Percentiles rank a stretch among this genome's conserved stretches.
phyloP scores from a whole-genome alignment of 306 rosid genomes.

The Fragaria nilgerrensis region DNA sequence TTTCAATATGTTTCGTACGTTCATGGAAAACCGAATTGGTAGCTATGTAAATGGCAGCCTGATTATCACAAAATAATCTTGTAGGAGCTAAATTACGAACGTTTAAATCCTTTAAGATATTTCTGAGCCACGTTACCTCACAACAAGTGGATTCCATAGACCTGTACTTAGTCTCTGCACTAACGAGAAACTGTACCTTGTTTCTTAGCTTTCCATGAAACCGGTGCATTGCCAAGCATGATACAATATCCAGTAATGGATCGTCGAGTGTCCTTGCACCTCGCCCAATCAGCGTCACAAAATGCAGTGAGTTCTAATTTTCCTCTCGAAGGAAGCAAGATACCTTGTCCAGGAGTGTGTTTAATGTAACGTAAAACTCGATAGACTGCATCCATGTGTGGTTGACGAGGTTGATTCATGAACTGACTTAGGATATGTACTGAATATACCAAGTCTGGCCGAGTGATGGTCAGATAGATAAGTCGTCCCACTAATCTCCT shows the following conservation, averaged over 20 bases:
- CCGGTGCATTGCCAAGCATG: neutral
- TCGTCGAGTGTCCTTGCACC: neutral
- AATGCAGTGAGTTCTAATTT: neutral
- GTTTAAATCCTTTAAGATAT: neutral
- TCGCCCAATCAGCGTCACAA: neutral
- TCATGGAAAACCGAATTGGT: neutral
- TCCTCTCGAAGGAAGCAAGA: neutral
- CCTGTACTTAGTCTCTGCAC: neutral
- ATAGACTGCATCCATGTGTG: neutral
- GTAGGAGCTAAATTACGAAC: neutral
- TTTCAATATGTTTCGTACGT: neutral
- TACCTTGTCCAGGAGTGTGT: neutral
- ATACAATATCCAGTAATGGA: neutral
- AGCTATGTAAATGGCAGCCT: neutral
- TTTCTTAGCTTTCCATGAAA: conserved; percentile 2
- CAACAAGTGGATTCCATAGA: neutral
- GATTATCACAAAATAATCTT: neutral
- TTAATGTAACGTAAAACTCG: neutral
- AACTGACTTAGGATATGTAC: neutral
- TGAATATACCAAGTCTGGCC: neutral
- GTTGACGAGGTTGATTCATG: neutral
- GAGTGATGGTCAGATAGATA: neutral
- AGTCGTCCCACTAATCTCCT: neutral
- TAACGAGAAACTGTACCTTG: neutral
- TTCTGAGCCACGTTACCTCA: neutral